Conservation (phyloP, 192 early-diverging fungal genomes). For the Lunasporangiospora selenospora region DNA sequence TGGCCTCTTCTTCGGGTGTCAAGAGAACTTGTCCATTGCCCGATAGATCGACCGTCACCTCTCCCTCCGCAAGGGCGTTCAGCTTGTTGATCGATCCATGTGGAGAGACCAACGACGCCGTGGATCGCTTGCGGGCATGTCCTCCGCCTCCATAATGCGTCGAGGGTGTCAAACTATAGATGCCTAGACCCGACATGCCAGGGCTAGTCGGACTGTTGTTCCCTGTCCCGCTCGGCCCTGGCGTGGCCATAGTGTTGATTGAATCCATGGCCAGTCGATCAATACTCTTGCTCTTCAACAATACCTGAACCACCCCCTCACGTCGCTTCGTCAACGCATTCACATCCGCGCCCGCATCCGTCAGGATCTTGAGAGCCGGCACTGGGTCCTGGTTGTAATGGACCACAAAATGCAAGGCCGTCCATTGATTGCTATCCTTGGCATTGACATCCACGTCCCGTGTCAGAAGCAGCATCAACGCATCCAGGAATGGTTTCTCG, state of each 20-base stretch:
- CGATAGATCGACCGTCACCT: not conserved
- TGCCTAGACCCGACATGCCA: not conserved
- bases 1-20: slow-evolving; percentile 41
- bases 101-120: slow-evolving; percentile 16
- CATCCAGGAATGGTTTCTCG: slow-evolving; percentile 41
- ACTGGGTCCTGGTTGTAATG: slow-evolving; percentile 47
- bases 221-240: not conserved
- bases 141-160: too few relatives aligned
- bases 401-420: slow-evolving; percentile 40
- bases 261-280: slow-evolving; percentile 25
- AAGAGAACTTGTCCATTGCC: slow-evolving; percentile 6
- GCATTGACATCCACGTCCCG: slow-evolving; percentile 39
- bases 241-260: not conserved
- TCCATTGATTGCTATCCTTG: slow-evolving; percentile 43
- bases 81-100: slow-evolving; percentile 14
- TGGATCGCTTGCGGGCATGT: slow-evolving; percentile 22
- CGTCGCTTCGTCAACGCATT: slow-evolving; percentile 39
- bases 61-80: slow-evolving; percentile 10
- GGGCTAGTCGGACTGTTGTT: slow-evolving; percentile 2
- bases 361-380: slow-evolving; percentile 46
- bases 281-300: slow-evolving; percentile 48
- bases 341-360: slow-evolving; percentile 45
- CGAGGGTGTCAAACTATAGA: too few relatives aligned
- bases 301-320: slow-evolving; percentile 33
- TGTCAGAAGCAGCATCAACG: slow-evolving; percentile 41